Evolutionary conservation across 169 alveolate species (phyloP), one percentile per base, ranked within the genome.

Genomic region (Ichthyophthirius multifiliis): DNA sequence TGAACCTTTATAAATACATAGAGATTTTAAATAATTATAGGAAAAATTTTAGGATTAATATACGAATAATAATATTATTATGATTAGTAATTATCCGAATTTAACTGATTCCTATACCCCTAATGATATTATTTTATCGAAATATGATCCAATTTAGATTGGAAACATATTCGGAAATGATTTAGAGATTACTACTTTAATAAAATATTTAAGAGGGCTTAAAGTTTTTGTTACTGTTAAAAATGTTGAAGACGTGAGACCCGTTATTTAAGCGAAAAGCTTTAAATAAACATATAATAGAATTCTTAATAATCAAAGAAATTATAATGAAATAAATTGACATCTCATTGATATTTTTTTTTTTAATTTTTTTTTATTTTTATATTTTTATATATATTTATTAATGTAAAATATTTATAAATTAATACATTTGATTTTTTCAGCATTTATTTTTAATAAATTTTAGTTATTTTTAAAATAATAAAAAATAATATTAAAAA

Each of bases 181-280:
- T 39, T 67, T 67, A 18, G 45, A 39, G 20, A 37, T 67, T 15
- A 18, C 20, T n/a, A 62, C 62, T 3, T n/a, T 67, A 6, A 44
- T 67, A 18, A 67, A 67, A 39, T 67, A 67, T 41, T 39, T 67
- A 16, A 67, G 77, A 67, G 77, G 77, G n/a, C n/a, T 67, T 30
- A 67, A 37, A 39, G 43, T 37, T 35, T 64, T 67, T 20, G 32
- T 67, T 0, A 37, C 62, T 30, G 41, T 37, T 18, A 67, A 39
- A 67, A 41, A 41, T n/a, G 30, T 67, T 15, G 46, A 18, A 67
- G 77, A 67, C 30, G 30, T 67, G 7, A 67, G 77, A 67, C 77
- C 77, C 41, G 16, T 67, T 32, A 18, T 67, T 32, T 23, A 34
- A 34, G 46, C 77, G 15, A 67, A 67, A n/a, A 34, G 31, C 71